Conservation (phyloP, 2,329 filamentous ascomycete species). For the Trichoderma gracile region DNA sequence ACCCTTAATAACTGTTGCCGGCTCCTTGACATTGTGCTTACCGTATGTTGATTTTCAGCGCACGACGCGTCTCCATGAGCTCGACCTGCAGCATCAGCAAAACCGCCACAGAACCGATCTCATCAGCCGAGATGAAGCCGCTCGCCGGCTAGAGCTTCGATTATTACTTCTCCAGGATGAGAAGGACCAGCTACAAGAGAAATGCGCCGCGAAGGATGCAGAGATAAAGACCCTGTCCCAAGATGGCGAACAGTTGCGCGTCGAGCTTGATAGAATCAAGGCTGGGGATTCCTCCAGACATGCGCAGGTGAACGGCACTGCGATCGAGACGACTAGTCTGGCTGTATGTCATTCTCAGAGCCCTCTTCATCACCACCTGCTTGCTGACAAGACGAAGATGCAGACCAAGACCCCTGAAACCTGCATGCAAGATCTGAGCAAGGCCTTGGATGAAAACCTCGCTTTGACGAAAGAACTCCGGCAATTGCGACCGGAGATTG, state of each 20-base stretch:
- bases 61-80: slow-evolving; percentile 49
- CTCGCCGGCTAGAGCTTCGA: slow-evolving; percentile 68
- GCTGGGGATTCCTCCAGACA: slow-evolving; percentile 49
- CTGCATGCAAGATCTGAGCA: slow-evolving; percentile 68
- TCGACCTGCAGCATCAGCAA: slow-evolving; percentile 71
- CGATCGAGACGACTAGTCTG: slow-evolving; percentile 49
- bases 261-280: slow-evolving; percentile 47
- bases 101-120: slow-evolving; percentile 65
- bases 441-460: slow-evolving; percentile 62
- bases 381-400: slow-evolving; percentile 49
- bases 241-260: slow-evolving; percentile 43
- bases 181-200: slow-evolving; percentile 65
- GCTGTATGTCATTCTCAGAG: slow-evolving; percentile 41
- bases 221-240: slow-evolving; percentile 53
- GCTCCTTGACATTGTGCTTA: slow-evolving; percentile 14
- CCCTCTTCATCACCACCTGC: neutral
- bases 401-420: slow-evolving; percentile 70
- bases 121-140: slow-evolving; percentile 72
- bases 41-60: slow-evolving; percentile 39
- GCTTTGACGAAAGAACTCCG: slow-evolving; percentile 54
- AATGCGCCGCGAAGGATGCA: slow-evolving; percentile 61
- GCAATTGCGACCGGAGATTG: slow-evolving; percentile 55
- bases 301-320: slow-evolving; percentile 50
- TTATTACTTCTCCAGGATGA: slow-evolving; percentile 74
- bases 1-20: neutral